phyloP scores from a whole-genome alignment of 2,329 filamentous ascomycete species.

The Phialocephala subalpina region DNA sequence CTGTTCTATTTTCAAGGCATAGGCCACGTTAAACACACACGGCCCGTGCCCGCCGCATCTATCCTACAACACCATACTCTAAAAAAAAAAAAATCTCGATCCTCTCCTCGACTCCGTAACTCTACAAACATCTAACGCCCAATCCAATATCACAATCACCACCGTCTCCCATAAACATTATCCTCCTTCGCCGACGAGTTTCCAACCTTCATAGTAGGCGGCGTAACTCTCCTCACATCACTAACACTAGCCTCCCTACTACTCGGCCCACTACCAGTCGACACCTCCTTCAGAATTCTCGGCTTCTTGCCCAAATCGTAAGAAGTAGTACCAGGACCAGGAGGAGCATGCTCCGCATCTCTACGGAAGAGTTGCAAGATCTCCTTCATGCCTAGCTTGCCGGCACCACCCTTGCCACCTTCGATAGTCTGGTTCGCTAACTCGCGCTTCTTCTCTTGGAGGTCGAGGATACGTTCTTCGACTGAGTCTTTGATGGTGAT shows the following conservation, averaged over 20 bases:
- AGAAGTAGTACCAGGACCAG: slow-evolving; percentile 18
- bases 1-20: neutral
- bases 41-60: neutral
- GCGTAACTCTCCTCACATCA: slow-evolving; percentile 33
- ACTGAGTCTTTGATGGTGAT: slow-evolving; percentile 87
- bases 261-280: slow-evolving; percentile 20
- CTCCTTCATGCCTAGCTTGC: slow-evolving; percentile 91
- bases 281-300: slow-evolving; percentile 40
- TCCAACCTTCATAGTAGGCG: slow-evolving; percentile 23
- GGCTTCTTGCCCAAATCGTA: slow-evolving; percentile 40
- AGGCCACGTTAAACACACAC: neutral
- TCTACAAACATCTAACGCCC: neutral
- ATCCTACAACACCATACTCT: neutral
- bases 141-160: slow-evolving; percentile 27
- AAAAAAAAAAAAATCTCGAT: neutral
- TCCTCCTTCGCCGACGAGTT: slow-evolving; percentile 36
- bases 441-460: slow-evolving; percentile 92
- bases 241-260: slow-evolving; percentile 30
- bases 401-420: slow-evolving; percentile 73
- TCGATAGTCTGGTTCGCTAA: slow-evolving; percentile 94
- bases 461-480: slow-evolving; percentile 91
- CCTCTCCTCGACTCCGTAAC: neutral
- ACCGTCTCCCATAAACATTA: slow-evolving; percentile 43
- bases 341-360: slow-evolving; percentile 42
- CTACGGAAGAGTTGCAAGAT: slow-evolving; percentile 82